A percentile compares a stretch with the other conserved stretches of the same genome.
These are phyloP conservation scores for Penicillium sp. DNA, from an alignment of 2,329 filamentous ascomycete genomes.

Conservation along the genomic window DNA sequence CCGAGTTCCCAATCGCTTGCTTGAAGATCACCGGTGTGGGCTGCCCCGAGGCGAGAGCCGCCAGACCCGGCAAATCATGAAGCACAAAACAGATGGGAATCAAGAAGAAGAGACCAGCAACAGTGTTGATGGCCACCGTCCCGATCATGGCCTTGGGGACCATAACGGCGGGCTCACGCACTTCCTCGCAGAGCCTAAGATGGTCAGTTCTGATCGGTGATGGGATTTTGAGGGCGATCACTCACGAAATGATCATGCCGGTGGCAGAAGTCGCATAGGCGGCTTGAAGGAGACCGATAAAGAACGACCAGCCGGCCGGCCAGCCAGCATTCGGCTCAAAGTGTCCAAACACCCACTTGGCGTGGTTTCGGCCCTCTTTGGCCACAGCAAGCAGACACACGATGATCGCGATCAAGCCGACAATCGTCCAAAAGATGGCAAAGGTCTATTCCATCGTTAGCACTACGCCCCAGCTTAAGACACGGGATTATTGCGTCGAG, in stretches of 20 bases:
- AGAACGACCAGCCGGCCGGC: slow-evolving; percentile 63
- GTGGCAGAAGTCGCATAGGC: slow-evolving; percentile 61
- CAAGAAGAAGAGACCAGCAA: slow-evolving; percentile 61
- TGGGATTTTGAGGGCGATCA: slow-evolving; percentile 11
- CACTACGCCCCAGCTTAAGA: too few species aligned
- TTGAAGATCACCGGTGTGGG: slow-evolving; percentile 70
- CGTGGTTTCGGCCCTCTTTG: slow-evolving; percentile 59
- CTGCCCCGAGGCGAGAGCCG: slow-evolving; percentile 60
- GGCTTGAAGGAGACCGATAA: slow-evolving; percentile 61
- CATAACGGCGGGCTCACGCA: slow-evolving; percentile 56
- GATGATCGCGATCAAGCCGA: slow-evolving; percentile 57
- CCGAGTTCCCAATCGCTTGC: slow-evolving; percentile 61
- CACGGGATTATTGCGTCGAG: too few species aligned
- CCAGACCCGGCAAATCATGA: slow-evolving; percentile 57
- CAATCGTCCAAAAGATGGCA: slow-evolving; percentile 63
- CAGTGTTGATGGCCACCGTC: slow-evolving; percentile 57
- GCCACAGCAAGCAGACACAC: slow-evolving; percentile 63
- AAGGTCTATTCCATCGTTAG: slow-evolving; percentile 52
- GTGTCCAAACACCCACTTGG: slow-evolving; percentile 50
- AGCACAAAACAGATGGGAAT: slow-evolving; percentile 69
- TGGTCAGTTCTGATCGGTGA: slow-evolving; percentile 11
- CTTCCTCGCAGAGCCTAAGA: slow-evolving; percentile 58
- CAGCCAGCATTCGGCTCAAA: slow-evolving; percentile 63
- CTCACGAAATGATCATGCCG: slow-evolving; percentile 72
- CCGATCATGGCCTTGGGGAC: slow-evolving; percentile 64